Base-by-base conservation (phyloP, 1,284 basidiomycete species). In the Schizophyllum amplum region DNA sequence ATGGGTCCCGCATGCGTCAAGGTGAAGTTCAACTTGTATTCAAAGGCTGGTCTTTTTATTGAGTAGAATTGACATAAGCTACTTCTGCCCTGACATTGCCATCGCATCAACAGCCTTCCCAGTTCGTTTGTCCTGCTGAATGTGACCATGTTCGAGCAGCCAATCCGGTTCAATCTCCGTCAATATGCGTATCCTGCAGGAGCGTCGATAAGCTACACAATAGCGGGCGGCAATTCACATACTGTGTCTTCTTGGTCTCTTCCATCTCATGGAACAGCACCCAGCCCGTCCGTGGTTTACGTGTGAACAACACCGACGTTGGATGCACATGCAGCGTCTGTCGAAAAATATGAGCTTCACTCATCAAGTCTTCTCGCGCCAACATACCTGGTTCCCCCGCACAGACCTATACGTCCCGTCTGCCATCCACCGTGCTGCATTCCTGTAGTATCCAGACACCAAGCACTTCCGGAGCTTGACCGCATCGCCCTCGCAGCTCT, bases 201-300 rank as follows among this genome's bases (percentile, higher is more conserved):
- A 27, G 26, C 24, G 55, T 52, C 54, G 20, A 51, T 17, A 13
- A 51, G 9, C 33, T 15, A 56, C 26, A 2, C 20, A 15, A 49
- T 33, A 52, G 42, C 24, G 15, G 5, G 33, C 7, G 2, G 11
- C 21, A 56, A 48, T 21, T 22, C n/a, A 69, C 86, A 64, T 65
- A 90, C 89, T 90, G 87, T 24, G 82, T 86, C 71, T 96, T 98
- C 62, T 92, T 94, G 0, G 96, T 98, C 70, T 98, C 94, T 64
- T 96, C 84, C 71, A 98, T 88, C 69, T 99, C 95, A 67, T 97
- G 93, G 67, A 89, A 99, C 22, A 99, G 78, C 5, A 98, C 92
- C 92, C 93, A 99, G 9, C 91, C 91, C 0, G 88, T 88, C 17
- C 84, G 78, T 1, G 96, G 90, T 64, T 90, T 92, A 46, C 97